Evolutionary conservation across 345 rosid species (phyloP), one percentile per base, ranked within the genome.

Genomic region (Salix dunnii): DNA sequence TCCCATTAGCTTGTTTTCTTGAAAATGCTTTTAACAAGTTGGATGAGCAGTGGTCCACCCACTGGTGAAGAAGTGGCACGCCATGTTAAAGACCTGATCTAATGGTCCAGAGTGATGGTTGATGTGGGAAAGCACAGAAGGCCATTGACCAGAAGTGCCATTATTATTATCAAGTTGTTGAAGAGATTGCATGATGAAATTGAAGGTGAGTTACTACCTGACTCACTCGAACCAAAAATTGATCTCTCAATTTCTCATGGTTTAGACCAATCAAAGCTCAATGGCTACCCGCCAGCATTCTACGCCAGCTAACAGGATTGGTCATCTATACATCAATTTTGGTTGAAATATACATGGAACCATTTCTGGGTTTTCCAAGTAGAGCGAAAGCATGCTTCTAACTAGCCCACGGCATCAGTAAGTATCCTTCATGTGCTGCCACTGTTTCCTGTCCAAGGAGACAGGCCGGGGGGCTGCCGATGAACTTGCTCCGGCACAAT

Each of bases 321-420:
- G 25, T 25, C 1, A 30, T 70, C 28, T 23, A 14, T 18, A 46
- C 38, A 42, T 62, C 63, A 21, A 73, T 63, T 43, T 21, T 76
- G 67, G 58, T 68, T 72, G 9, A n/a, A 81, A 61, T 79, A 33
- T 75, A 80, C 77, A 77, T 36, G 63, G 69, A 33, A 69, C 65
- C 43, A 33, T 13, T 6, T 48, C 68, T 16, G 36, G 21, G 20
- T 46, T 30, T 42, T 21, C 25, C 28, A 20, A 72, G 27, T 23
- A 36, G 35, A 36, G 40, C 53, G 49, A 51, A 49, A 71, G 17
- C 17, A 42, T 20, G 65, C 36, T 36, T 18, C 20, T 33, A 27
- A 51, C 16, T 27, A 21, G 27, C 46, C 38, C 40, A 38, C 61
- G 61, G 31, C 11, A 49, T 49, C 72, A n/a, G n/a, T n/a, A n/a